Evolutionary conservation across 2,329 filamentous ascomycete species (phyloP).

Genomic region (Fusarium nurragi): DNA sequence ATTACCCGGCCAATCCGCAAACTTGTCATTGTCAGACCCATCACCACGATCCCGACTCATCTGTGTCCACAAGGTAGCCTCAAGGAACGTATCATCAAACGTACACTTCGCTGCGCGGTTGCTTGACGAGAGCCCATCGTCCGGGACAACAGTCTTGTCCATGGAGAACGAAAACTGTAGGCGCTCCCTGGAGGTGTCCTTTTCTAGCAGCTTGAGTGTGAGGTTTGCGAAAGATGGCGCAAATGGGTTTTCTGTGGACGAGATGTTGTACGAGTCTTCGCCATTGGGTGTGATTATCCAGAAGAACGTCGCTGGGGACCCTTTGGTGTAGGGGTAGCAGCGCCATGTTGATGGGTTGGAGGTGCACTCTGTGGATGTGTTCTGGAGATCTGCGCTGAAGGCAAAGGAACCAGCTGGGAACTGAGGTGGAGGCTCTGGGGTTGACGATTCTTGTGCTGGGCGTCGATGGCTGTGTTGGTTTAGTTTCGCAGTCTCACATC

Average conservation of each 20-base stretch:
- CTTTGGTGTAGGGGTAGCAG: slow-evolving; percentile 65
- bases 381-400: slow-evolving; percentile 66
- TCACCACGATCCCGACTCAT: slow-evolving; percentile 45
- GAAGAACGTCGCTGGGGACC: slow-evolving; percentile 63
- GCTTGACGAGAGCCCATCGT: slow-evolving; percentile 52
- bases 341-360: slow-evolving; percentile 67
- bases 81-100: slow-evolving; percentile 65
- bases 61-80: slow-evolving; percentile 69
- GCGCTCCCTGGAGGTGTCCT: slow-evolving; percentile 60
- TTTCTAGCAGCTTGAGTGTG: slow-evolving; percentile 59
- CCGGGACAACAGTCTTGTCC: slow-evolving; percentile 63
- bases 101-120: slow-evolving; percentile 63
- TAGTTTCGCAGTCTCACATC: background rate
- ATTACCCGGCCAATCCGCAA: slow-evolving; percentile 65
- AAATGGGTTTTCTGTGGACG: slow-evolving; percentile 65
- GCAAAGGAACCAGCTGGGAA: slow-evolving; percentile 73
- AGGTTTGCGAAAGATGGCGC: slow-evolving; percentile 64
- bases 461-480: slow-evolving; percentile 13
- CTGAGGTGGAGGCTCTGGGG: slow-evolving; percentile 10
- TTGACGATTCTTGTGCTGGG: slow-evolving; percentile 4
- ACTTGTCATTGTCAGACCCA: slow-evolving; percentile 37
- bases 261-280: slow-evolving; percentile 59
- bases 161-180: slow-evolving; percentile 66
- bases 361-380: slow-evolving; percentile 65
- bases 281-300: slow-evolving; percentile 65